Percentiles rank a stretch among this genome's conserved stretches.
Evolutionary conservation across 306 rosid species (phyloP).

Genomic region (Crotalaria pallida): DNA sequence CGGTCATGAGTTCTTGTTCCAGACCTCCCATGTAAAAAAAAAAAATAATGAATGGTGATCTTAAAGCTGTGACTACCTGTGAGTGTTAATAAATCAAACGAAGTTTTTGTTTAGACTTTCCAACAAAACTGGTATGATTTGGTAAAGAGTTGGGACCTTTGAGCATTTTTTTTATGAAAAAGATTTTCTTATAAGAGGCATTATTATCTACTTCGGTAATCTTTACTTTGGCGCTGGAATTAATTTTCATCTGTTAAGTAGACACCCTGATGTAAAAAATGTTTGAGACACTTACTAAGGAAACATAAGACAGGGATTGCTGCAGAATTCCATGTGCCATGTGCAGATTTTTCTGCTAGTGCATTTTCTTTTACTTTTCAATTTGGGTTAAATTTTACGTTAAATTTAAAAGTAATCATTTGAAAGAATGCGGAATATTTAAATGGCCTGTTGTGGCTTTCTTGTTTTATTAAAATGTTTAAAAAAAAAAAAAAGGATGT

Average conservation of each 20-base stretch:
- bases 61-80: slow-evolving; percentile 11
- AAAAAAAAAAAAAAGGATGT: background rate
- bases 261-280: too few species aligned
- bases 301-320: slow-evolving; percentile 6
- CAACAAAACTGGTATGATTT: too few species aligned
- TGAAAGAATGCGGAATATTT: slow-evolving; percentile 16
- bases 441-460: slow-evolving; percentile 11
- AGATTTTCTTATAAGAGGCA: too few species aligned
- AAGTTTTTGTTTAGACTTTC: background rate
- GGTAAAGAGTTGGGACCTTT: too few species aligned
- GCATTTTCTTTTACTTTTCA: slow-evolving; percentile 10
- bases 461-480: slow-evolving; percentile 11
- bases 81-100: background rate
- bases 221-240: too few species aligned
- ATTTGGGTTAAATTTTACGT: background rate
- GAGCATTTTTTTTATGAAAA: too few species aligned
- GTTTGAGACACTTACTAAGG: background rate
- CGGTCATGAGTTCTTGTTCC: too few species aligned
- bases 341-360: slow-evolving; percentile 15
- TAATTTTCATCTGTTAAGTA: too few species aligned
- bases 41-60: too few species aligned
- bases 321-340: slow-evolving; percentile 26
- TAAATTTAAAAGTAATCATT: slow-evolving; percentile 22
- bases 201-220: too few species aligned
- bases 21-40: too few species aligned